Evolutionary conservation across 768 basidiomycete species (phyloP).

Genomic region (Phylloporus sp.): DNA sequence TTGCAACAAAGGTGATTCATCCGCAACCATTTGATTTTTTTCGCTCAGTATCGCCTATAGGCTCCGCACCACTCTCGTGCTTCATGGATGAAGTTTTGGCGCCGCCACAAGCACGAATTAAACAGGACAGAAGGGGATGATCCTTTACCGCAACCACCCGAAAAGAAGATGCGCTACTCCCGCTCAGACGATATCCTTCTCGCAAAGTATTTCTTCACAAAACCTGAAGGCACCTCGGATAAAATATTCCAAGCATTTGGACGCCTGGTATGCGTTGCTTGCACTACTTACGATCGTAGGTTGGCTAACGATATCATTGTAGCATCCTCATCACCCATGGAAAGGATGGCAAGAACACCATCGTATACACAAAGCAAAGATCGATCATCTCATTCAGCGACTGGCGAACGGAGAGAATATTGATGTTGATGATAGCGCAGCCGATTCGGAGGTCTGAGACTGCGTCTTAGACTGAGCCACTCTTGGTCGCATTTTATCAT

Average conservation of each 20-base stretch:
- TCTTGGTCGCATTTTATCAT: slow-evolving; percentile 12
- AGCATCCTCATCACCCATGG: slow-evolving; percentile 91
- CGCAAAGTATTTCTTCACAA: slow-evolving; percentile 67
- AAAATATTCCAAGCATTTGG: slow-evolving; percentile 82
- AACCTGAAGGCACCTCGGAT: slow-evolving; percentile 79
- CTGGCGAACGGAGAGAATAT: slow-evolving; percentile 55
- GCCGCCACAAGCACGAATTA: slow-evolving; percentile 82
- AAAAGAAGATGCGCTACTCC: slow-evolving; percentile 88
- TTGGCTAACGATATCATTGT: slow-evolving; percentile 5
- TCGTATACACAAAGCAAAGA: slow-evolving; percentile 82
- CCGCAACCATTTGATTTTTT: not conserved
- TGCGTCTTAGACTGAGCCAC: slow-evolving; percentile 3
- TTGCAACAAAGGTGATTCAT: slow-evolving; percentile 55
- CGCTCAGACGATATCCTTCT: slow-evolving; percentile 74
- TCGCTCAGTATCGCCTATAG: slow-evolving; percentile 33
- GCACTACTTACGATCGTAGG: not conserved
- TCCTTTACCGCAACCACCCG: slow-evolving; percentile 69
- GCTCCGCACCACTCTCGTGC: slow-evolving; percentile 89
- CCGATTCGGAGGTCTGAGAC: slow-evolving; percentile 26
- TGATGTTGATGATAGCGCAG: slow-evolving; percentile 30
- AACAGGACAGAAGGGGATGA: slow-evolving; percentile 62
- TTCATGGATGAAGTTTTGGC: slow-evolving; percentile 94
- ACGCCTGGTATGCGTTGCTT: slow-evolving; percentile 46
- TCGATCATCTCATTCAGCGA: slow-evolving; percentile 72
- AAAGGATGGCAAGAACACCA: slow-evolving; percentile 94